These are phyloP conservation scores for Desmodesmus armatus DNA, from an alignment of 139 green algal species.

Conservation along the genomic window DNA sequence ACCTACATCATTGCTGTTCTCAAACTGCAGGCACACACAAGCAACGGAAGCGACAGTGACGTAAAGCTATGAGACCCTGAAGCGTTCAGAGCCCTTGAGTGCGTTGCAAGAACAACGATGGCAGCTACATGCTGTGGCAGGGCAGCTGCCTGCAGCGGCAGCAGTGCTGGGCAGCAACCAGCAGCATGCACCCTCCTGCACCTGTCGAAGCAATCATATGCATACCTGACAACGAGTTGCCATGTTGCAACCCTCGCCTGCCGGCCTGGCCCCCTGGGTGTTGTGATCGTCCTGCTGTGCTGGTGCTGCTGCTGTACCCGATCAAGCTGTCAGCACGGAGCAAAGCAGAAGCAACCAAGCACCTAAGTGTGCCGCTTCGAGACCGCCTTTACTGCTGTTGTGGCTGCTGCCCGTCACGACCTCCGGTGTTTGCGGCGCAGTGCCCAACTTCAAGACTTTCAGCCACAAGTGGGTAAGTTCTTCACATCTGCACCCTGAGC, in stretches of 20 bases:
- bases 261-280: too few species aligned
- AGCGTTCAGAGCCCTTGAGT: neutral
- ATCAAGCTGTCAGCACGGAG: neutral
- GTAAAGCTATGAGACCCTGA: neutral
- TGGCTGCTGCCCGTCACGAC: too few species aligned
- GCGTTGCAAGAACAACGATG: neutral
- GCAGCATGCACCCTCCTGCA: neutral
- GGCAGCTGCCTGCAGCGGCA: neutral
- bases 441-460: too few species aligned
- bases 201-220: neutral
- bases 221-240: conserved; percentile 33
- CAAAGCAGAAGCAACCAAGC: too few species aligned
- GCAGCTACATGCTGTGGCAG: neutral
- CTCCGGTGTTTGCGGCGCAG: too few species aligned
- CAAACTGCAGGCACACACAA: conserved; percentile 85
- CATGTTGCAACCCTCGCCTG: conserved; percentile 15
- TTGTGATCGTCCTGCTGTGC: too few species aligned
- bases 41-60: conserved; percentile 59
- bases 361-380: neutral
- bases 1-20: conserved; percentile 97
- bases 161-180: neutral
- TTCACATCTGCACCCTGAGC: too few species aligned
- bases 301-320: neutral
- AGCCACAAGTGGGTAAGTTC: too few species aligned
- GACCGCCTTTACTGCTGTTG: neutral